Evolutionary conservation across 371 early-diverging fungal species (phyloP), one percentile per base, ranked within the genome.

Genomic region (Syncephalis plumigaleata): DNA sequence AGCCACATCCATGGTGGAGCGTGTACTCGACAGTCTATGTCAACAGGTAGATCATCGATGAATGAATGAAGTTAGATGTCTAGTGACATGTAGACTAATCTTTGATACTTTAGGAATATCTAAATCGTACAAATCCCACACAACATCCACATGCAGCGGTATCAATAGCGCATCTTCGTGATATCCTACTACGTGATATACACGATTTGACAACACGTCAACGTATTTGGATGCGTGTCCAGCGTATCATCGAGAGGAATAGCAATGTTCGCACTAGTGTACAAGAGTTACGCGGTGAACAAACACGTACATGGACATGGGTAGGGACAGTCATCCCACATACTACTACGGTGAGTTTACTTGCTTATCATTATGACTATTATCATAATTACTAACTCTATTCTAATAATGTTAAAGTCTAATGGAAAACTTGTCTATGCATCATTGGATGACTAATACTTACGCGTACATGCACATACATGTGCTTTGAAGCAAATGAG

Each of bases 251-350:
- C 1, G 65, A 65, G 53, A 55, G 52, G 36, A 65, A 56, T 20
- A 57, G 64, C 13, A 65, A 65, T 25, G 59, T 65, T 17, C 64
- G 65, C 18, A 54, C 58, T 31, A 48, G 64, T 3, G 60, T 61
- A 13, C 63, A 57, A 11, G 59, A 56, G 1, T 58, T 65, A 11
- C 52, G 60, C 1, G 65, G 65, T 24, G 63, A 65, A 47, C 65
- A 60, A 13, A 60, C 58, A 53, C 59, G 65, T 21, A 59, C 58
- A 27, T 65, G 65, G 65, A 63, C 63, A 44, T 65, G 65, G 65
- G 60, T 65, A n/a, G 65, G 65, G 0, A 43, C 43, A 13, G 13
- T 24, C 2, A 43, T 20, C 7, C 11, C 31, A 11, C 31, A 4
- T 7, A 11, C 31, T 7, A 31, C 4, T 4, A 11, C 31, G 11